A percentile compares a stretch with the other conserved stretches of the same genome.
phyloP scores from a whole-genome alignment of 192 early-diverging fungal genomes.

The Mortierella hygrophila region DNA sequence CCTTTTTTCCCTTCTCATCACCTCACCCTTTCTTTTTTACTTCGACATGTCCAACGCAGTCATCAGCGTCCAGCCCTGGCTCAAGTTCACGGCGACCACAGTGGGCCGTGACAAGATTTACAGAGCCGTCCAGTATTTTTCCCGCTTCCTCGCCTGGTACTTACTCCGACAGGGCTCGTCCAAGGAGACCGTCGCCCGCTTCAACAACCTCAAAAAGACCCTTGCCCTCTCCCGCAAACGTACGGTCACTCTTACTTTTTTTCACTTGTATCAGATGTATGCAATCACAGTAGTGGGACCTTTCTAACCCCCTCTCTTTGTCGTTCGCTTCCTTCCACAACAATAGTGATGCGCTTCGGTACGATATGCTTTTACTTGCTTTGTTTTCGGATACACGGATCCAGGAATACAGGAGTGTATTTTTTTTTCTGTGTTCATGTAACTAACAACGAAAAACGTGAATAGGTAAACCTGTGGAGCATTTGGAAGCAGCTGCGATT shows the following conservation, averaged over 20 bases:
- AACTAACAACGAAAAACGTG: neutral
- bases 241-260: slow-evolving; percentile 23
- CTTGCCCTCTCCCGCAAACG: slow-evolving; percentile 75
- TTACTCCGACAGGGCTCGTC: slow-evolving; percentile 63
- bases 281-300: neutral
- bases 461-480: slow-evolving; percentile 73
- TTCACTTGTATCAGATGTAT: neutral
- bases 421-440: neutral
- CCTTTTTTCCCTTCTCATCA: neutral
- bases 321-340: neutral
- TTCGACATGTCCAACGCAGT: slow-evolving; percentile 20
- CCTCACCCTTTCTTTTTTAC: neutral
- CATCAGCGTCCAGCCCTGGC: slow-evolving; percentile 50
- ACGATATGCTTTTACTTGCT: neutral
- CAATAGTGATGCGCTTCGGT: slow-evolving; percentile 45
- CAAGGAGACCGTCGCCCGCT: slow-evolving; percentile 71
- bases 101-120: slow-evolving; percentile 83
- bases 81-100: slow-evolving; percentile 72
- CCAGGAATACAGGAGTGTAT: neutral
- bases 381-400: neutral
- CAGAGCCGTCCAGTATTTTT: slow-evolving; percentile 89
- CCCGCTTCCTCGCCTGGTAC: slow-evolving; percentile 83
- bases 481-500: slow-evolving; percentile 65
- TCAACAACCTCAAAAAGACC: slow-evolving; percentile 70
- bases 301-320: neutral